Percentiles rank a stretch among this genome's conserved stretches.
phyloP scores from a whole-genome alignment of 2,329 filamentous ascomycete species.

The Fusarium nygamai region DNA sequence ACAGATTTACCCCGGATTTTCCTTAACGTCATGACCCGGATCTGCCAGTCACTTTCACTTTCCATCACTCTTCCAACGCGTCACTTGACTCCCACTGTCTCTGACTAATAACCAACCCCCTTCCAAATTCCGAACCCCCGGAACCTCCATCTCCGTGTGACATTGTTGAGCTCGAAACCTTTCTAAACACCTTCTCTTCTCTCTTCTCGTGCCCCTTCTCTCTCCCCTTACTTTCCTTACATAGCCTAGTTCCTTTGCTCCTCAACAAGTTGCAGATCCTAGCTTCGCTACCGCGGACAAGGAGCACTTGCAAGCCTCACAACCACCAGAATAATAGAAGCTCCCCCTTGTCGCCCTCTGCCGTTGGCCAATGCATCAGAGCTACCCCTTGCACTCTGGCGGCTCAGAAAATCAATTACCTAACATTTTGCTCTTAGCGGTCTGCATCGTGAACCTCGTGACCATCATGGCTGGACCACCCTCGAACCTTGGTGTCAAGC shows the following conservation, averaged over 20 bases:
- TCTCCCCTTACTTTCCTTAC: conserved; percentile 30
- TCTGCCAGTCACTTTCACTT: not conserved
- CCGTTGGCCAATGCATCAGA: conserved; percentile 31
- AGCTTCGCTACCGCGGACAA: conserved; percentile 19
- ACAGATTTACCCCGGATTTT: conserved; percentile 40
- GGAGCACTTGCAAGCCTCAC: conserved; percentile 30
- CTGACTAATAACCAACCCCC: not conserved
- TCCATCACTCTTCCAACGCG: conserved; percentile 13
- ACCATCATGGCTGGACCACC: conserved; percentile 23
- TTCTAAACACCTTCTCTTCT: not conserved
- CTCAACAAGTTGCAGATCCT: conserved; percentile 32
- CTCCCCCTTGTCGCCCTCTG: conserved; percentile 1
- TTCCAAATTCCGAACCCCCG: conserved; percentile 20
- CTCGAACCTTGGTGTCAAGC: conserved; percentile 23
- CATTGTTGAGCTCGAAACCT: not conserved
- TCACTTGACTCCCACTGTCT: conserved; percentile 13
- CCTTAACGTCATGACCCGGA: conserved; percentile 31
- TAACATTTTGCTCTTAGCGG: conserved; percentile 42
- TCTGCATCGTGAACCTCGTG: conserved; percentile 27
- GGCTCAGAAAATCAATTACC: conserved; percentile 34
- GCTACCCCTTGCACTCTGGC: conserved; percentile 25
- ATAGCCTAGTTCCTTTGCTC: conserved; percentile 22
- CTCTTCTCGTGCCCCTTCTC: not conserved
- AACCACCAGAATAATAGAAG: conserved; percentile 8
- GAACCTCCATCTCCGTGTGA: conserved; percentile 16